Evolutionary conservation across 2,329 filamentous ascomycete genomes (phyloP).

Genomic region (Emericellopsis cladophorae): DNA sequence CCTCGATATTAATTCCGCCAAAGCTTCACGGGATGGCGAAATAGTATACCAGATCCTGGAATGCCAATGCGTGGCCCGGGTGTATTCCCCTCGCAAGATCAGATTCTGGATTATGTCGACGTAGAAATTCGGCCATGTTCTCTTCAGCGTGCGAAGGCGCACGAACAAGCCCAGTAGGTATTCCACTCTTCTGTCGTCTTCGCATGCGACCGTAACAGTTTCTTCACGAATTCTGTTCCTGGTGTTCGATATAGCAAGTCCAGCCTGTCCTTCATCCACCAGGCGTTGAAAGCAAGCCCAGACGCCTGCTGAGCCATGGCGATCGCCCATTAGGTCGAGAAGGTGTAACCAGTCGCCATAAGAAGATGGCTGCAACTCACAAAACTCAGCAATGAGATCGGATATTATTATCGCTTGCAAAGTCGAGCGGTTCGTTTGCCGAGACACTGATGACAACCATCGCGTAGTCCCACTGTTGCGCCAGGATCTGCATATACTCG

Average conservation of each 20-base stretch:
- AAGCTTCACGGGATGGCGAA: constrained; percentile 24
- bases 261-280: too few species aligned
- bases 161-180: constrained; percentile 9
- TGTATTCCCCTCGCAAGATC: constrained; percentile 23
- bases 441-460: too few species aligned
- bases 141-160: constrained; percentile 20
- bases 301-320: neutral
- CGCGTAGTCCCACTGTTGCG: too few species aligned
- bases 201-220: constrained; percentile 16
- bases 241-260: neutral
- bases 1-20: constrained; percentile 27
- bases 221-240: constrained; percentile 12
- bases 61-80: constrained; percentile 33
- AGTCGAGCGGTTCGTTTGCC: too few species aligned
- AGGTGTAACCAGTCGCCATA: neutral
- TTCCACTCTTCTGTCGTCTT: constrained; percentile 9
- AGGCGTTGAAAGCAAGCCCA: constrained; percentile 2
- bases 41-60: constrained; percentile 28
- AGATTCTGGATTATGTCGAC: constrained; percentile 29
- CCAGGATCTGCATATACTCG: too few species aligned
- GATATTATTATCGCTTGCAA: too few species aligned
- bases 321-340: neutral
- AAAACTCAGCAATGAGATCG: too few species aligned
- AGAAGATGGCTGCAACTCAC: too few species aligned
- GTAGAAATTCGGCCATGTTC: constrained; percentile 38